These are phyloP conservation scores for Plantago coronopus DNA, from an alignment of 305 asterid genomes.

Conservation along the genomic window DNA sequence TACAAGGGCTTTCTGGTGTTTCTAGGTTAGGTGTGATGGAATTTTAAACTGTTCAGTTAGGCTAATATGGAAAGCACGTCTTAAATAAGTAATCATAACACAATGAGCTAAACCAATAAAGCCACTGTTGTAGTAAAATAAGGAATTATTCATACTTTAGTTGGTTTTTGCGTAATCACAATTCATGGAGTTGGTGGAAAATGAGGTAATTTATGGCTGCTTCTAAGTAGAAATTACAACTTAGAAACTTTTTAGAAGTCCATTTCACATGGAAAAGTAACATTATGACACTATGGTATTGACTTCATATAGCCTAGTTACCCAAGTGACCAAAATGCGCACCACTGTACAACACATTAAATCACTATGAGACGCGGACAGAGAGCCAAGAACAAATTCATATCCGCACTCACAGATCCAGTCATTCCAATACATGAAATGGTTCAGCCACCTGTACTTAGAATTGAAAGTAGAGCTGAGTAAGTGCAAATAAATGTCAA, in stretches of 20 bases:
- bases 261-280: conserved; percentile 27
- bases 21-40: background rate
- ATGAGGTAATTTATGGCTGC: conserved; percentile 7
- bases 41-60: no score
- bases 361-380: background rate
- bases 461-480: no score
- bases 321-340: background rate
- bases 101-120: conserved; percentile 26
- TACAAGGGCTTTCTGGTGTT: background rate
- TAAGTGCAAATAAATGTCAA: background rate
- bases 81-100: background rate
- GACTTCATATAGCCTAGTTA: conserved; percentile 1
- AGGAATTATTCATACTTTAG: conserved; percentile 15
- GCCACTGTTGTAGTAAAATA: conserved; percentile 13
- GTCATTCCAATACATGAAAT: no score
- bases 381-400: no score
- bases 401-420: no score
- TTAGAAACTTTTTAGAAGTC: background rate
- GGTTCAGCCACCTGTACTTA: no score
- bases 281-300: conserved; percentile 26
- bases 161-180: conserved; percentile 25
- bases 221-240: conserved; percentile 1
- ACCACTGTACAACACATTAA: background rate
- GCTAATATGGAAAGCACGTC: conserved; percentile 8
- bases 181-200: conserved; percentile 49